These are phyloP conservation scores for Seiridium cupressi DNA, from an alignment of 2,329 filamentous ascomycete species.

Conservation along the genomic window DNA sequence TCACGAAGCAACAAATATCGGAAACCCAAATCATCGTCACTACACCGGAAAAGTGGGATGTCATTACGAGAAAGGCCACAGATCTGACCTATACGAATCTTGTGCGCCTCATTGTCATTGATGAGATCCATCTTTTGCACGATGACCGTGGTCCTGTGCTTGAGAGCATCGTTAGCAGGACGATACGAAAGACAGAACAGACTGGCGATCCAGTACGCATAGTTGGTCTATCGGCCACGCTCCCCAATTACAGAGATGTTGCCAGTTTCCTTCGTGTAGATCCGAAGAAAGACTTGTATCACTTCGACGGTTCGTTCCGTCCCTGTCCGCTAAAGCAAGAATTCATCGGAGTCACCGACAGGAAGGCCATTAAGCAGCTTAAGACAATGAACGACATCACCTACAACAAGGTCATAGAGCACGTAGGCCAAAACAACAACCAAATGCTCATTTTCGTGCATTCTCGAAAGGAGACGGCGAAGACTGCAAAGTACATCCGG, in stretches of 20 bases:
- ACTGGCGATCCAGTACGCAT: slow-evolving; percentile 91
- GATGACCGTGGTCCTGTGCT: slow-evolving; percentile 96
- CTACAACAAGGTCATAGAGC: slow-evolving; percentile 95
- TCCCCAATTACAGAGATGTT: slow-evolving; percentile 96
- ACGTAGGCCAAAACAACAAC: slow-evolving; percentile 88
- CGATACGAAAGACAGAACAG: slow-evolving; percentile 89
- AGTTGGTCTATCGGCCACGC: slow-evolving; percentile 87
- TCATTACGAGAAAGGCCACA: slow-evolving; percentile 96
- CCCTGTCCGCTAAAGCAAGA: slow-evolving; percentile 95
- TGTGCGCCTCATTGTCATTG: slow-evolving; percentile 94
- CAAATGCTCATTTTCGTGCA: slow-evolving; percentile 99
- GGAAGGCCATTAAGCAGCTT: slow-evolving; percentile 97
- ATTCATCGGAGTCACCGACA: slow-evolving; percentile 95
- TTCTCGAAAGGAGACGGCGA: slow-evolving; percentile 95
- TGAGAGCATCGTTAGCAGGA: slow-evolving; percentile 94
- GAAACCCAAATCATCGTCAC: slow-evolving; percentile 98
- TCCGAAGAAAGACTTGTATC: slow-evolving; percentile 80
- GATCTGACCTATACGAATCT: slow-evolving; percentile 96
- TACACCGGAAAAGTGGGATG: slow-evolving; percentile 98
- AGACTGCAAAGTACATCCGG: slow-evolving; percentile 92
- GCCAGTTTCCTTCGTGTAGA: slow-evolving; percentile 94
- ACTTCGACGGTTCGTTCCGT: slow-evolving; percentile 92
- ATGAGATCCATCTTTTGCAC: slow-evolving; percentile 96
- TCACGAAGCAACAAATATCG: slow-evolving; percentile 97
- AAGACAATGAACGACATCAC: slow-evolving; percentile 99